Base-by-base conservation (phyloP, 441 rosid species). In the Aquilaria agallochum region DNA sequence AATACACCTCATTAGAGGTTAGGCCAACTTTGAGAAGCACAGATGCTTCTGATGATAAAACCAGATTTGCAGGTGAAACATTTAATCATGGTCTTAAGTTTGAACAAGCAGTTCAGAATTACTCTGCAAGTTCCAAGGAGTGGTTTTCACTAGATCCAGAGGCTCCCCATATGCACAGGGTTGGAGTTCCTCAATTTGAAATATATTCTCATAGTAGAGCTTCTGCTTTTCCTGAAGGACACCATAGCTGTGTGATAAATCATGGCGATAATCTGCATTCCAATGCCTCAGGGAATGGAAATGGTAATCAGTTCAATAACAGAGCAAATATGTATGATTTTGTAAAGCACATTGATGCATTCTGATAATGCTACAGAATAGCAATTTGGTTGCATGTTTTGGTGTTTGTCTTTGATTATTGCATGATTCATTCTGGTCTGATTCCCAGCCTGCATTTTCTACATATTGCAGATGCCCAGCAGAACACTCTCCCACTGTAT, bases 111-210 rank as follows among this genome's bases (percentile, higher is more conserved):
- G 72, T 51, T 56, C 63, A 62, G 49, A 71, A 67, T 60, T 62
- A 68, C 66, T 79, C 85, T 63, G 80, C 79, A 49, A 77, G 84
- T 80, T 68, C 73, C 13, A 75, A 74, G 50, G 81, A 77, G 47
- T 78, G 80, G 78, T 65, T 46, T 76, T 62, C 69, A 0, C 60
- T 60, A 59, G 51, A 52, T 48, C 75, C 64, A 56, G 78, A 62
- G 58, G 70, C 67, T 72, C 75, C 59, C 54, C 68, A 55, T 48
- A 55, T 53, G 5, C 76, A 75, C 65, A 60, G 72, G 66, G 75
- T 52, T 66, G 80, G 75, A 55, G 71, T 73, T 31, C 68, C 72
- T 63, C 78, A 76, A 54, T 67, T 68, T 63, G 79, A 77, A 66
- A 79, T 80, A 51, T 73, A 74, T 48, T 74, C 79, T 69, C 75